A percentile compares a stretch with the other conserved stretches of the same genome.
These are phyloP conservation scores for Saccharomyces paradoxus DNA, from an alignment of 805 yeast genomes.

Conservation along the genomic window DNA sequence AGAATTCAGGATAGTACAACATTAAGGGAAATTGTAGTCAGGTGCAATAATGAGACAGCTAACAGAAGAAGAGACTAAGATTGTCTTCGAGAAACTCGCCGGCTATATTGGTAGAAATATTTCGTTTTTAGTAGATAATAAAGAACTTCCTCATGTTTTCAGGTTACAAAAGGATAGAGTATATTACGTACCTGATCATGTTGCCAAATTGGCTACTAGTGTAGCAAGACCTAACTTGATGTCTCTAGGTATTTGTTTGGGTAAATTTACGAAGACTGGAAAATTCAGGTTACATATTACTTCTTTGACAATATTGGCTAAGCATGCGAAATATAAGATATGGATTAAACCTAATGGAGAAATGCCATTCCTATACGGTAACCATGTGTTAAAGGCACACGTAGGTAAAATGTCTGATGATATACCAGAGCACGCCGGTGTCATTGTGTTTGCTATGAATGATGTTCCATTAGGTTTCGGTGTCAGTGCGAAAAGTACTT, in stretches of 20 bases:
- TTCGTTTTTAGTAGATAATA: conserved; percentile 74
- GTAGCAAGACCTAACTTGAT: conserved; percentile 82
- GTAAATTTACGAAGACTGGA: conserved; percentile 95
- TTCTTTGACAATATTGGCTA: conserved; percentile 72
- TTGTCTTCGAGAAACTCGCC: conserved; percentile 91
- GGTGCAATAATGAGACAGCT: conserved; percentile 67
- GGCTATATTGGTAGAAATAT: conserved; percentile 96
- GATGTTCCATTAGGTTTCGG: conserved; percentile 95
- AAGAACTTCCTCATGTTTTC: conserved; percentile 80
- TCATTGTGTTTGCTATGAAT: conserved; percentile 80
- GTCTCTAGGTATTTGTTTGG: conserved; percentile 90
- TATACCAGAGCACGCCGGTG: conserved; percentile 96
- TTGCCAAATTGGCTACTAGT: conserved; percentile 82
- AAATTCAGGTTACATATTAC: conserved; percentile 93
- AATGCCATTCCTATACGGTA: conserved; percentile 96
- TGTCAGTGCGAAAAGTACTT: conserved; percentile 83
- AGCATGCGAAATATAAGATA: conserved; percentile 83
- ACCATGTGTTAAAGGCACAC: conserved; percentile 93
- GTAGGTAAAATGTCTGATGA: conserved; percentile 95
- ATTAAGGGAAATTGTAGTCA: not conserved
- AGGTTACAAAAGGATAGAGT: conserved; percentile 94
- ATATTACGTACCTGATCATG: conserved; percentile 76
- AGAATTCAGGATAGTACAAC: not conserved
- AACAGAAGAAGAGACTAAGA: conserved; percentile 94
- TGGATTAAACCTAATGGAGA: conserved; percentile 98